Evolutionary conservation across 192 early-diverging fungal genomes (phyloP), one percentile per base, ranked within the genome.

Genomic region (Mortierella antarctica): DNA sequence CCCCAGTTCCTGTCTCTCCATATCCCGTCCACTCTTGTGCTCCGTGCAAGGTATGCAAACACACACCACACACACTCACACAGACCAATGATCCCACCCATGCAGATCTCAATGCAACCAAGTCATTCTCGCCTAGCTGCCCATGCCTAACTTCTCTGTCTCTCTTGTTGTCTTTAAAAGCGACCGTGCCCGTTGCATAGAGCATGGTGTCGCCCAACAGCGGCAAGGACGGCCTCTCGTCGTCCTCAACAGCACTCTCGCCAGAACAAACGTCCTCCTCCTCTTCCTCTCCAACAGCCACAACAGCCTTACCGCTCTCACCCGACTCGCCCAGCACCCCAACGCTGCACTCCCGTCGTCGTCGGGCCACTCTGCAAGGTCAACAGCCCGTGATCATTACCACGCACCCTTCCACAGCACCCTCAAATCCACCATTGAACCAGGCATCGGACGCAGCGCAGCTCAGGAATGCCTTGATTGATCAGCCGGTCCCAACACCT

Each of bases 341-440:
- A 21, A 50, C 75, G 18, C 48, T 79, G 3, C 75, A 79, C 58
- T 70, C 75, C 15, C 75, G 75, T 53, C 75, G 75, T n/a, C 55
- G 75, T 17, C 54, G 75, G 40, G 75, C 75, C 7, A 79, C 75
- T 6, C 42, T 79, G 10, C 68, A 70, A 53, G 75, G 75, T 10
- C 62, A 79, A 46, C 75, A 67, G 45, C 75, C 75, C 6, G 48
- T 41, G 42, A 79, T 79, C 52, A 55, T 79, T 51, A 79, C 57
- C 20, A 31, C 42, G 47, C 56, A 51, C 7, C 42, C 61, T 10
- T n/a, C 48, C 47, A 21, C 56, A 51, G 13, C 67, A 6, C 21
- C 65, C 50, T 2, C 54, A 55, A 6, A 57, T 39, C 21, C 45
- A 44, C 56, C 18, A 50, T 53, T 40, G 10, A 14, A 15, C 12